Evolutionary conservation across 2,329 filamentous ascomycete species (phyloP).

Genomic region (Didymellaceae sp.): DNA sequence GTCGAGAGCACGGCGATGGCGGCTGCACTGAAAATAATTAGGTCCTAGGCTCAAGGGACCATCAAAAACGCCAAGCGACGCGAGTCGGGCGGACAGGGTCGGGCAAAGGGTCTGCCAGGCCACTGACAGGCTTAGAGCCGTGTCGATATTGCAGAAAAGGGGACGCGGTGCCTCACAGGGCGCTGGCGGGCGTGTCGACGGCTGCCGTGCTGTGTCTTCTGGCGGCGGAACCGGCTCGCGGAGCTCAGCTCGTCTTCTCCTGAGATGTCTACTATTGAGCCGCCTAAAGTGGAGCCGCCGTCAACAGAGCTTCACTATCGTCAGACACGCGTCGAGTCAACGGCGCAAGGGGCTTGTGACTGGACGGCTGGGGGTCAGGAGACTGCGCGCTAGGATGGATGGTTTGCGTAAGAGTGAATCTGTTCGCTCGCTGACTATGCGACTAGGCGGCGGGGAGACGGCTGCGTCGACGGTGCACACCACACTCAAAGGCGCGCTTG

Average conservation of each 20-base stretch:
- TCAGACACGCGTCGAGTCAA: slow-evolving; percentile 17
- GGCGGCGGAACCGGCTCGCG: slow-evolving; percentile 26
- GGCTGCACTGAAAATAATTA: slow-evolving; percentile 33
- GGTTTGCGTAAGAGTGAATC: slow-evolving; percentile 2
- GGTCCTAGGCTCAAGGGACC: slow-evolving; percentile 27
- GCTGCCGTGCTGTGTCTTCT: slow-evolving; percentile 24
- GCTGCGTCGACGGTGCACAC: not conserved
- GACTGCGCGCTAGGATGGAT: slow-evolving; percentile 1
- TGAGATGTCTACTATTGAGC: slow-evolving; percentile 13
- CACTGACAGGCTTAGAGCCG: not conserved
- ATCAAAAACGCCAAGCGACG: slow-evolving; percentile 11
- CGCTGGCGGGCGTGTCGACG: slow-evolving; percentile 26
- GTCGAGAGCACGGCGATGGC: slow-evolving; percentile 24
- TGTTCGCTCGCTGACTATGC: slow-evolving; percentile 1
- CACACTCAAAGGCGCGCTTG: slow-evolving; percentile 1
- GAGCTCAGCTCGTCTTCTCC: slow-evolving; percentile 33
- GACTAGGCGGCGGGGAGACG: slow-evolving; percentile 16
- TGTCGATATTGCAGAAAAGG: slow-evolving; percentile 17
- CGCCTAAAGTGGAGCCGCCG: slow-evolving; percentile 24
- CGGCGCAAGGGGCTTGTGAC: slow-evolving; percentile 11
- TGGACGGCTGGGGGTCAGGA: not conserved
- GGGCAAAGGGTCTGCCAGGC: slow-evolving; percentile 4
- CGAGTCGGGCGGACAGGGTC: slow-evolving; percentile 20
- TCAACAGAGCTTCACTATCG: slow-evolving; percentile 14
- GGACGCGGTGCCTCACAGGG: slow-evolving; percentile 24